A percentile compares a stretch with the other conserved stretches of the same genome.
Evolutionary conservation across 116 monocot genomes (phyloP).

Genomic region (Iris pallida): DNA sequence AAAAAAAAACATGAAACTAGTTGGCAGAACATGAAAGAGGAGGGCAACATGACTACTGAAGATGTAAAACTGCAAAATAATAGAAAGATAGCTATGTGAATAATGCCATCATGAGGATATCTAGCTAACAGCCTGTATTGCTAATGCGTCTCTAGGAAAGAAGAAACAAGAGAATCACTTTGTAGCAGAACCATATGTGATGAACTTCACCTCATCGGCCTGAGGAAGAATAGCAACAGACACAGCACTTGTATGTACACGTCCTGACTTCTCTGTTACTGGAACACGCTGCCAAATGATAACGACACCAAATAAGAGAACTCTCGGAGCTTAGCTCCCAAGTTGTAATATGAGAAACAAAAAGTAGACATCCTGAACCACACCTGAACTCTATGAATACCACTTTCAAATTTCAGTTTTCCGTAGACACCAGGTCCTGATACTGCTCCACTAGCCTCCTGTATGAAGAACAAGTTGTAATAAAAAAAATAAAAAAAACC

Average conservation of each 20-base stretch:
- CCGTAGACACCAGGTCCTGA: slow-evolving; percentile 84
- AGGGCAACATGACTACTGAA: too few species aligned
- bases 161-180: not conserved
- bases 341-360: not conserved
- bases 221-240: slow-evolving; percentile 98
- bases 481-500: slow-evolving; percentile 1
- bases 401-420: slow-evolving; percentile 97
- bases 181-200: not conserved
- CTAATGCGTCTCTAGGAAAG: not conserved
- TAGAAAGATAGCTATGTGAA: too few species aligned
- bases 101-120: not conserved
- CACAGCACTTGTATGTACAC: slow-evolving; percentile 97
- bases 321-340: not conserved
- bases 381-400: slow-evolving; percentile 99
- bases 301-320: not conserved
- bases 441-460: slow-evolving; percentile 98
- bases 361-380: not conserved
- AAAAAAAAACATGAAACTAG: too few species aligned
- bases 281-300: slow-evolving; percentile 74
- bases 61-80: too few species aligned
- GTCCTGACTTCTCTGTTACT: slow-evolving; percentile 90
- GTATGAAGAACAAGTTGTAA: slow-evolving; percentile 3
- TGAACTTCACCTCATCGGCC: slow-evolving; percentile 70
- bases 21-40: too few species aligned
- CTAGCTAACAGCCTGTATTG: not conserved